Percentiles rank a stretch among this genome's conserved stretches.
phyloP scores from a whole-genome alignment of 2,329 filamentous ascomycete species.

The Davidsoniella neocaledoniae region DNA sequence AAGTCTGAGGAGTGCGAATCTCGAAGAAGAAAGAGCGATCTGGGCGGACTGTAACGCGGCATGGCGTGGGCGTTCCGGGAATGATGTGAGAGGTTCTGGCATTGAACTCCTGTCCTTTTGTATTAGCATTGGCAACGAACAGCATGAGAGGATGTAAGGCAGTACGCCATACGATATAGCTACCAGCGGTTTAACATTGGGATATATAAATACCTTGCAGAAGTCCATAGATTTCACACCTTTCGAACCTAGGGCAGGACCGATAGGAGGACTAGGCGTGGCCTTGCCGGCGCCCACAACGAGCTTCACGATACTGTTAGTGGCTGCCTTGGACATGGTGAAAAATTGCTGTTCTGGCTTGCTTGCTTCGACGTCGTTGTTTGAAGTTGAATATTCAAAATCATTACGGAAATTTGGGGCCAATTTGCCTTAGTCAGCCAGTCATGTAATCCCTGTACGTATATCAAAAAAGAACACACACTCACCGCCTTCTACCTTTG shows the following conservation, averaged over 20 bases:
- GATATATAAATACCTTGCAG: constrained; percentile 56
- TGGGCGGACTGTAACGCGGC: constrained; percentile 77
- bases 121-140: background rate
- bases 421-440: constrained; percentile 9
- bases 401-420: constrained; percentile 10
- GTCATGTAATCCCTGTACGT: no score
- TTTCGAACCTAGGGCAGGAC: constrained; percentile 89
- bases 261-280: constrained; percentile 85
- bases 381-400: background rate
- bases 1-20: constrained; percentile 83
- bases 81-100: constrained; percentile 75
- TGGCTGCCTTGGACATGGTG: constrained; percentile 36
- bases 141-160: background rate
- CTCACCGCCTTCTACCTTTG: constrained; percentile 10
- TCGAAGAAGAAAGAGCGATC: constrained; percentile 92
- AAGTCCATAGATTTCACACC: constrained; percentile 99
- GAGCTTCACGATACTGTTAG: constrained; percentile 79
- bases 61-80: constrained; percentile 72
- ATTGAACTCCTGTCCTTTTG: constrained; percentile 74
- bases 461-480: background rate
- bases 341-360: background rate
- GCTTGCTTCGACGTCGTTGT: background rate
- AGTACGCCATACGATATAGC: background rate
- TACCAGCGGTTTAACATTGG: background rate
- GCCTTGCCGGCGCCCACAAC: constrained; percentile 95